Conservation (phyloP, 352 stramenopile genomes). For the Plasmopara viticola region DNA sequence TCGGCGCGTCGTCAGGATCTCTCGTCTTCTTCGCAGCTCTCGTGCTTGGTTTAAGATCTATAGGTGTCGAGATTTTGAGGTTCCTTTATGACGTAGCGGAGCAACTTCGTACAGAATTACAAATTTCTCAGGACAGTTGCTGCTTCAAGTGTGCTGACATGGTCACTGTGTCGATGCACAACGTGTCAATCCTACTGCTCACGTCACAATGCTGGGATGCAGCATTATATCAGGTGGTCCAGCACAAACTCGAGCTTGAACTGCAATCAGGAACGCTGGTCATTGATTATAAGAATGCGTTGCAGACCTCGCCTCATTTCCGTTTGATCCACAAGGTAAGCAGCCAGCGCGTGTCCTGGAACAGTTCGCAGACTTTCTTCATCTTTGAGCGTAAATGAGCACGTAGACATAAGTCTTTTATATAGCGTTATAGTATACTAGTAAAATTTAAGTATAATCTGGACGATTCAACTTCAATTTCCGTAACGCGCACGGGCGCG, state of each 20-base stretch:
- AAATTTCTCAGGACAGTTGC: constrained; percentile 11
- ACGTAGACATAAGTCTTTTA: too few species aligned
- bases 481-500: neutral
- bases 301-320: constrained; percentile 26
- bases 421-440: neutral
- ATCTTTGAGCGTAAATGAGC: constrained; percentile 21
- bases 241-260: constrained; percentile 36
- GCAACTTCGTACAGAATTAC: constrained; percentile 9
- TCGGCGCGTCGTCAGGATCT: constrained; percentile 50
- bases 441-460: neutral
- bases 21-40: constrained; percentile 46
- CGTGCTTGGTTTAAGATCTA: constrained; percentile 19
- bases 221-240: constrained; percentile 26
- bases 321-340: constrained; percentile 16
- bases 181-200: constrained; percentile 34
- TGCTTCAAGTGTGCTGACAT: constrained; percentile 39
- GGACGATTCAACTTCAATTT: neutral
- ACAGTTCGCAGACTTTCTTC: constrained; percentile 30
- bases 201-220: constrained; percentile 61
- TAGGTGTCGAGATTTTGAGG: constrained; percentile 47
- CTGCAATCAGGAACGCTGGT: constrained; percentile 28
- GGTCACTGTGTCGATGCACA: constrained; percentile 24
- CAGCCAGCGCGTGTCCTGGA: constrained; percentile 38
- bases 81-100: constrained; percentile 33
- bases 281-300: constrained; percentile 45